Percentiles rank a stretch among this genome's conserved stretches.
Conservation (phyloP, 164 flowering plant species). For the Sedum album region DNA sequence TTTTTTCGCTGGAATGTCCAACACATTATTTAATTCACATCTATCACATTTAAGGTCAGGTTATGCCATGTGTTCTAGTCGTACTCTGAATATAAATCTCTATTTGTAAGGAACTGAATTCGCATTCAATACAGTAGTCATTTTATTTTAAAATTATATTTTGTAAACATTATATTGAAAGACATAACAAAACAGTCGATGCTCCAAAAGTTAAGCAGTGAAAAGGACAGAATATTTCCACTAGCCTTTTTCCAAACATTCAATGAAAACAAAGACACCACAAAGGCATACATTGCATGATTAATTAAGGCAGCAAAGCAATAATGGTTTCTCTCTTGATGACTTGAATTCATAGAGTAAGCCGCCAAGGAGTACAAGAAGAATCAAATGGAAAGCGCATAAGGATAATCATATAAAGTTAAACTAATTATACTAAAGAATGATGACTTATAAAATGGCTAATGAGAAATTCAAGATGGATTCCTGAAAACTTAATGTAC, state of each 20-base stretch:
- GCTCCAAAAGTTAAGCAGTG: background rate
- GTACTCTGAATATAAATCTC: no score
- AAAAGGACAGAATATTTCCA: background rate
- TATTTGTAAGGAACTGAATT: no score
- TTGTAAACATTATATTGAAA: background rate
- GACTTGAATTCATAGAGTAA: background rate
- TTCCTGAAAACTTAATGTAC: background rate
- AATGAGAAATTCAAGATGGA: background rate
- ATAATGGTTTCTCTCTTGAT: background rate
- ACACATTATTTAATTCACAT: no score
- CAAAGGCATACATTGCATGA: background rate
- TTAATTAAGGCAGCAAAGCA: background rate
- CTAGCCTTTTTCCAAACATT: background rate
- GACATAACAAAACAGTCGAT: background rate
- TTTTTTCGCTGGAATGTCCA: no score
- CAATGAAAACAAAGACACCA: background rate
- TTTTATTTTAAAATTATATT: no score
- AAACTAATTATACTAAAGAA: background rate
- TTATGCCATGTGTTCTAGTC: no score
- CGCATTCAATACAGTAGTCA: no score
- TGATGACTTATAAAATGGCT: background rate
- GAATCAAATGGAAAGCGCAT: background rate
- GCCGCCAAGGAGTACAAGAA: background rate
- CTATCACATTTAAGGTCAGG: no score
- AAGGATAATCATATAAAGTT: background rate